Conservation (phyloP, 305 asterid species). For the Fraxinus velutina region DNA sequence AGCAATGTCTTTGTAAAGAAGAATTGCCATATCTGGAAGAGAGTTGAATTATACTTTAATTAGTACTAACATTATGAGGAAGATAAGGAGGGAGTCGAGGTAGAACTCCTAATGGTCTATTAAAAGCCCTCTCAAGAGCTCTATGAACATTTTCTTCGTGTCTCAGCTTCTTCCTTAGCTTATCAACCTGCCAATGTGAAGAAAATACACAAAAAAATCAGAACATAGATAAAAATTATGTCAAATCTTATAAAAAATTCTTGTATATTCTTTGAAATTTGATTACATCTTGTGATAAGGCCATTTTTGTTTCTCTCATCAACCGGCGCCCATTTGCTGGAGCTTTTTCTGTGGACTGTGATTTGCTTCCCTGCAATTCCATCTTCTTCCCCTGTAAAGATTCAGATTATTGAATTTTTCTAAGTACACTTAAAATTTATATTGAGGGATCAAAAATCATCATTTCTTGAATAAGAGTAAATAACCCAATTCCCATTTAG, state of each 20-base stretch:
- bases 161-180: conserved; percentile 72
- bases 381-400: conserved; percentile 35
- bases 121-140: conserved; percentile 76
- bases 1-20: background rate
- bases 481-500: background rate
- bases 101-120: conserved; percentile 69
- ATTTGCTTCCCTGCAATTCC: conserved; percentile 30
- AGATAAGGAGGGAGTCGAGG: conserved; percentile 92
- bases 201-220: background rate
- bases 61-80: conserved; percentile 56
- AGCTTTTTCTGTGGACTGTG: conserved; percentile 21
- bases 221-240: background rate
- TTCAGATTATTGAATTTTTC: background rate
- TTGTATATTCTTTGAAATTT: background rate
- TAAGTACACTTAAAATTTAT: background rate
- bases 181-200: conserved; percentile 58
- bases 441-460: background rate
- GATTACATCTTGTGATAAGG: conserved; percentile 42
- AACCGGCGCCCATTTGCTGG: conserved; percentile 24
- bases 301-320: conserved; percentile 40
- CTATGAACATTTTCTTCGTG: conserved; percentile 85
- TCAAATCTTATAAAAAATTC: background rate
- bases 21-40: conserved; percentile 4
- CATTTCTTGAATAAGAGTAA: background rate
- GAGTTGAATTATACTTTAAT: background rate